Evolutionary conservation across 345 rosid species (phyloP).

Genomic region (Citrus maxima): DNA sequence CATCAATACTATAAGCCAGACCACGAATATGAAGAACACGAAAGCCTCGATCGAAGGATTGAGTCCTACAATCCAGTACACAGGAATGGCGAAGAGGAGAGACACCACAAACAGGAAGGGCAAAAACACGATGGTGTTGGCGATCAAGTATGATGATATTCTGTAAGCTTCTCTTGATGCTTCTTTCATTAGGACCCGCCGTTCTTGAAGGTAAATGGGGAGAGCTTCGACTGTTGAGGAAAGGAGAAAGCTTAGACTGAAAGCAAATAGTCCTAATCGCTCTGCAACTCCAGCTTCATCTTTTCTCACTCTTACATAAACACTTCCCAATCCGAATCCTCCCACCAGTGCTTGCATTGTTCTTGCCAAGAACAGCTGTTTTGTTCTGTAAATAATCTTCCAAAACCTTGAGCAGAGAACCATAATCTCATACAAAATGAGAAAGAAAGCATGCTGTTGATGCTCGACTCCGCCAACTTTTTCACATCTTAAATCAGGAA

Average conservation of each 20-base stretch:
- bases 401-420: conserved; percentile 74
- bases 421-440: conserved; percentile 47
- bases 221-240: conserved; percentile 94
- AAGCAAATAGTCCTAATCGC: conserved; percentile 79
- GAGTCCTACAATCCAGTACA: conserved; percentile 89
- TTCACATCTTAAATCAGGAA: conserved; percentile 31
- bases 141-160: conserved; percentile 85
- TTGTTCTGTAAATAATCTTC: conserved; percentile 80
- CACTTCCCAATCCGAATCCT: conserved; percentile 77
- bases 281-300: conserved; percentile 68
- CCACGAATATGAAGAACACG: conserved; percentile 61
- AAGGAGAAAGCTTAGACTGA: conserved; percentile 81
- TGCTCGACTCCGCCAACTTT: not conserved
- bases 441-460: conserved; percentile 13
- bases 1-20: conserved; percentile 77
- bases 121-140: conserved; percentile 73
- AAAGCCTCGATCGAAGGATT: conserved; percentile 65
- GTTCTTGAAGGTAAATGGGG: conserved; percentile 82
- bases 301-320: conserved; percentile 52
- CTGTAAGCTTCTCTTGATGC: conserved; percentile 72
- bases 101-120: conserved; percentile 74
- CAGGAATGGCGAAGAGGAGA: conserved; percentile 64
- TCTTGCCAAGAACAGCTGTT: conserved; percentile 72
- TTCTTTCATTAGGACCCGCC: conserved; percentile 86
- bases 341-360: conserved; percentile 88